Evolutionary conservation across 768 basidiomycete species (phyloP).

Genomic region (Boletus pseudo-olivaceus): DNA sequence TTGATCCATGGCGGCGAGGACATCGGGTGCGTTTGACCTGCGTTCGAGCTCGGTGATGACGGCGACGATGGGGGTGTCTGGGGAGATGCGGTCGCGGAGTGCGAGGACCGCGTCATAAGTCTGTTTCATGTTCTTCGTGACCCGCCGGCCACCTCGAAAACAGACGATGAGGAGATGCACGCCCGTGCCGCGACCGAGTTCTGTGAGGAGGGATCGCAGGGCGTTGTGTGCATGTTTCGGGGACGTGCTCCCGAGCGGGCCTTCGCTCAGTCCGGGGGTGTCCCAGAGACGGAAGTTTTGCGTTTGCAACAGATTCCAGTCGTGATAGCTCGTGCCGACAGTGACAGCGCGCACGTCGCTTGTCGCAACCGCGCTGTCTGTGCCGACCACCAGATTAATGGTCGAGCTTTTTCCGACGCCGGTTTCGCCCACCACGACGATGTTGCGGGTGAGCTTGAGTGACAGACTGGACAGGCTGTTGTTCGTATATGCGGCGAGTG

Average conservation of each 20-base stretch:
- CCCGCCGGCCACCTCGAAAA: constrained; percentile 16
- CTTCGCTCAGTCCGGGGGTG: constrained; percentile 18
- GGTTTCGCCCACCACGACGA: constrained; percentile 41
- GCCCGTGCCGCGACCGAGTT: constrained; percentile 13
- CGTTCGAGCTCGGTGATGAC: constrained; percentile 21
- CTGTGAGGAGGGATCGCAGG: constrained; percentile 20
- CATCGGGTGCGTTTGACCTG: neutral
- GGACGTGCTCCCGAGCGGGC: constrained; percentile 9
- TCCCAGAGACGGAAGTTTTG: constrained; percentile 28
- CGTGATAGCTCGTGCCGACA: constrained; percentile 20
- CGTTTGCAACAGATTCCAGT: constrained; percentile 18
- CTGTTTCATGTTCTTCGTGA: constrained; percentile 20
- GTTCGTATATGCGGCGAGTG: constrained; percentile 3
- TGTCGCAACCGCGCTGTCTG: constrained; percentile 12
- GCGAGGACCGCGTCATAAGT: constrained; percentile 15
- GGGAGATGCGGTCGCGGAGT: constrained; percentile 16
- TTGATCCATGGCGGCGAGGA: constrained; percentile 18
- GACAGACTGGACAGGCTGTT: constrained; percentile 7
- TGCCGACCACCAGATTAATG: constrained; percentile 16
- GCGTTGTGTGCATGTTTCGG: constrained; percentile 16
- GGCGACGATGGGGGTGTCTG: constrained; percentile 17
- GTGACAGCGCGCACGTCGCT: constrained; percentile 20
- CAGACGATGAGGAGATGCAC: constrained; percentile 23
- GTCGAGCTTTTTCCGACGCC: constrained; percentile 27
- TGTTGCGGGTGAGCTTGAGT: constrained; percentile 22